Percentiles rank a stretch among this genome's conserved stretches.
phyloP scores from a whole-genome alignment of 148 eudicot genomes.

The Persicaria tinctoria region DNA sequence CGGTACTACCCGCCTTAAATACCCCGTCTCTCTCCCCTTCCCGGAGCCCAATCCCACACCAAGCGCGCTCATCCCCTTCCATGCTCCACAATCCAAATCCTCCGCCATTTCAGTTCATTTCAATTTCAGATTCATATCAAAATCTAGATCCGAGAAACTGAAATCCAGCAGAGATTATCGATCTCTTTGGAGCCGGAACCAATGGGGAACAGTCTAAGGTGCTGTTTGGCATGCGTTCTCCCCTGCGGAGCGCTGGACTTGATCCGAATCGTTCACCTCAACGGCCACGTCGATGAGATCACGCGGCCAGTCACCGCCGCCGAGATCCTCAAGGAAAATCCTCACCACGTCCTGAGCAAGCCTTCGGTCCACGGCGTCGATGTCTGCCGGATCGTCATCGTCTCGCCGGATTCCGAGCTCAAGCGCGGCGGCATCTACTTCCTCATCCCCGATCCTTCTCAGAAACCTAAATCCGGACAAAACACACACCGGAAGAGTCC shows the following conservation, averaged over 20 bases:
- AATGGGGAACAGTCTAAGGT: constrained; percentile 82
- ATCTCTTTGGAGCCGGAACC: background rate
- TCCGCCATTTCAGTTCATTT: background rate
- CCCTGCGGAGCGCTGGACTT: constrained; percentile 92
- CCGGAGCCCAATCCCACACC: background rate
- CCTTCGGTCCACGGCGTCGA: constrained; percentile 59
- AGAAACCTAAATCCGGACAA: constrained; percentile 35
- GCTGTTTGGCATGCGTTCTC: constrained; percentile 84
- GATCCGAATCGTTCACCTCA: constrained; percentile 78
- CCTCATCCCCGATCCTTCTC: constrained; percentile 52
- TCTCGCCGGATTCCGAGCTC: constrained; percentile 68
- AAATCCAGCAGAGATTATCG: background rate
- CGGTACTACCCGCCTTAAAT: background rate
- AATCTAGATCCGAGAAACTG: background rate
- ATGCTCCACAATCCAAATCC: background rate
- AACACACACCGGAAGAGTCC: background rate
- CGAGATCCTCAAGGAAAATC: constrained; percentile 53
- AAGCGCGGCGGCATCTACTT: constrained; percentile 82
- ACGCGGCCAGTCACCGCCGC: constrained; percentile 49
- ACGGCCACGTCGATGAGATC: constrained; percentile 72
- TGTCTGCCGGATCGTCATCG: constrained; percentile 42
- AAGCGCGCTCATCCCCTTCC: background rate
- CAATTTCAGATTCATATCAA: background rate
- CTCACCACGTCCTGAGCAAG: constrained; percentile 61
- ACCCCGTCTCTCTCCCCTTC: constrained; percentile 2